Evolutionary conservation across 352 stramenopile species (phyloP).

Genomic region (Globisporangium alternatum): DNA sequence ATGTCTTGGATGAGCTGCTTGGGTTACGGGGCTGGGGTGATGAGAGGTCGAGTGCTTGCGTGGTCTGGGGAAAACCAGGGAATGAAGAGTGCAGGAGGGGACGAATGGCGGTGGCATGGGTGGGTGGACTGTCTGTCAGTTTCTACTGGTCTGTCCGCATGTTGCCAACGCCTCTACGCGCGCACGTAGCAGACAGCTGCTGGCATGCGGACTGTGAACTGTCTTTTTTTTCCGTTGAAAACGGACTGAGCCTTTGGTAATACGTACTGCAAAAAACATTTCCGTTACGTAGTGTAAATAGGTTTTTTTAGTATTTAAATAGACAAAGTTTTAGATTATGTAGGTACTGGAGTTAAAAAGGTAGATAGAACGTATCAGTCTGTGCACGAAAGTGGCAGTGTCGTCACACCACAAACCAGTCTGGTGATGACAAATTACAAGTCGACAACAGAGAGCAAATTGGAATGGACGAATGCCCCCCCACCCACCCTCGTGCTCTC

Average conservation of each 20-base stretch:
- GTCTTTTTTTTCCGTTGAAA: constrained; percentile 3
- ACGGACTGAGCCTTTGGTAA: background rate
- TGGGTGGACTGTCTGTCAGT: background rate
- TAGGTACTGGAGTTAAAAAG: background rate
- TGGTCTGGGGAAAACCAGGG: constrained; percentile 12
- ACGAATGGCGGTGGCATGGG: background rate
- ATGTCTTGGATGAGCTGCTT: constrained; percentile 5
- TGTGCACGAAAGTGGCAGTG: background rate
- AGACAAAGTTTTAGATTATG: background rate
- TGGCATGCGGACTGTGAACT: background rate
- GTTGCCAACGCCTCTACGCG: background rate
- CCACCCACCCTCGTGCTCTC: background rate
- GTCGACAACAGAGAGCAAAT: background rate
- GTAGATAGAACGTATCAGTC: background rate
- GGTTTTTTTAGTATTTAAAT: background rate
- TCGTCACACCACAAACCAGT: background rate
- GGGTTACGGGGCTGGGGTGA: background rate
- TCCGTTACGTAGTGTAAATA: background rate
- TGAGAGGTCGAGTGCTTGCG: background rate
- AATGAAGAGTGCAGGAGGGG: constrained; percentile 2
- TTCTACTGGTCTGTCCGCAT: background rate
- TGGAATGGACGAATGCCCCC: background rate
- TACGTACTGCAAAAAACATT: background rate
- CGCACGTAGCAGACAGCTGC: background rate
- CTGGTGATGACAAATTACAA: constrained; percentile 3